Percentiles rank a stretch among this genome's conserved stretches.
phyloP scores from a whole-genome alignment of 116 monocot genomes.

The Iris pallida region DNA sequence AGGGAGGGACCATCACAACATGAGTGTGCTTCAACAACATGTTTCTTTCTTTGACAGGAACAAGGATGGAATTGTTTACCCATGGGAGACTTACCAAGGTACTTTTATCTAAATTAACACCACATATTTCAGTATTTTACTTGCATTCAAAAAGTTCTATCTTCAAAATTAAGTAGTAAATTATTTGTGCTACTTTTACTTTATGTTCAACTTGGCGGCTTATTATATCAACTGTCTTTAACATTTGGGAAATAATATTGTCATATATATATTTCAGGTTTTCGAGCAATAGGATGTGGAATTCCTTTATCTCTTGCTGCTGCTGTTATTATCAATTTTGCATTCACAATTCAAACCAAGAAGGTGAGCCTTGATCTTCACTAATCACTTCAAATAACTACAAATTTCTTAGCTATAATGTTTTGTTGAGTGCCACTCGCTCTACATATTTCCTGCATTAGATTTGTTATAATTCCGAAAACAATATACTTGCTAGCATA shows the following conservation, averaged over 20 bases:
- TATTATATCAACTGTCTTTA: not conserved
- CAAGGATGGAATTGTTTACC: constrained; percentile 35
- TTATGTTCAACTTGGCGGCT: not conserved
- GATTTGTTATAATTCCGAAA: not conserved
- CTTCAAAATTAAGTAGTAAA: not conserved
- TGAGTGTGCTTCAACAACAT: constrained; percentile 50
- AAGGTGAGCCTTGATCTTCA: not conserved
- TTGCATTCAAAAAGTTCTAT: not conserved
- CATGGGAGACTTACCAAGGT: constrained; percentile 40
- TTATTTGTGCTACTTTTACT: not conserved
- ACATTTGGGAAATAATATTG: not conserved
- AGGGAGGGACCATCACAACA: constrained; percentile 20
- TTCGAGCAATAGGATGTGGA: constrained; percentile 31
- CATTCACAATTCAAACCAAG: constrained; percentile 14
- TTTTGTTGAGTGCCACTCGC: not conserved
- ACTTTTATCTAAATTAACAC: not conserved
- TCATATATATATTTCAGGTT: constrained; percentile 18
- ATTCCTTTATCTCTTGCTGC: constrained; percentile 6
- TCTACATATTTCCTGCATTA: not conserved
- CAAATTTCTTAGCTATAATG: no score
- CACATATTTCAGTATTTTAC: not conserved
- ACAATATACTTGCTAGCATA: not conserved
- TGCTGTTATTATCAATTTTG: constrained; percentile 11
- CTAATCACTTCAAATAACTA: no score
- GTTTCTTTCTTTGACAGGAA: constrained; percentile 42